These are phyloP conservation scores for Trichophyton verrucosum DNA, from an alignment of 2,329 filamentous ascomycete species.

Conservation along the genomic window DNA sequence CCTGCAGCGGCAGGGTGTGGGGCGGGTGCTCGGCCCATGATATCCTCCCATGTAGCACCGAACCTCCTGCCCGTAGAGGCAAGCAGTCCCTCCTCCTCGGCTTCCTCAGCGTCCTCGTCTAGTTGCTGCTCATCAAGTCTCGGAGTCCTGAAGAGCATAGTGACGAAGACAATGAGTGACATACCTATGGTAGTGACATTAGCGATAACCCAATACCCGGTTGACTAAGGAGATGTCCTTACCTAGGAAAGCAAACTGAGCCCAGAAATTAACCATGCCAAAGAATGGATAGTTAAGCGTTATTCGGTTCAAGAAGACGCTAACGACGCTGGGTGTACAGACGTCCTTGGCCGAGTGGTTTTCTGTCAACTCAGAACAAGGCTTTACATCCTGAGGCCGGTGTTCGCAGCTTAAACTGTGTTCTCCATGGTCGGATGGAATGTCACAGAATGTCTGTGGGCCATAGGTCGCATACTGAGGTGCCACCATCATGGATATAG, in stretches of 20 bases:
- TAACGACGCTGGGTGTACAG: constrained; percentile 84
- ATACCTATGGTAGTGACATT: constrained; percentile 35
- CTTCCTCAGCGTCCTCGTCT: constrained; percentile 79
- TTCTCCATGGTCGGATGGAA: constrained; percentile 48
- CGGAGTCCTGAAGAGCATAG: constrained; percentile 68
- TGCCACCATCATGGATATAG: constrained; percentile 82
- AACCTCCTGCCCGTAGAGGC: constrained; percentile 72
- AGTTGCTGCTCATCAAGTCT: constrained; percentile 62
- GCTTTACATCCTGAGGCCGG: constrained; percentile 57
- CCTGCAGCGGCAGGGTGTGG: constrained; percentile 7
- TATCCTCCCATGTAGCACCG: constrained; percentile 78
- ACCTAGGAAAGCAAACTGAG: constrained; percentile 80
- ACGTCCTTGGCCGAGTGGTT: constrained; percentile 62
- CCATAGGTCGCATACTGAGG: constrained; percentile 93
- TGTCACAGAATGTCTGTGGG: constrained; percentile 84
- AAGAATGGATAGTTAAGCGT: constrained; percentile 94
- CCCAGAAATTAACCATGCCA: constrained; percentile 87
- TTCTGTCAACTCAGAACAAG: constrained; percentile 66
- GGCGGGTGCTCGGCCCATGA: constrained; percentile 47
- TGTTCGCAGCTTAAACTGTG: constrained; percentile 60
- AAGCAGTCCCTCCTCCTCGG: constrained; percentile 85
- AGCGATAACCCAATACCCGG: not conserved
- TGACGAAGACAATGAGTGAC: constrained; percentile 69
- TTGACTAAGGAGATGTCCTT: not conserved
- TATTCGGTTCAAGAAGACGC: constrained; percentile 83